Evolutionary conservation across 805 yeast species (phyloP).

Genomic region (Saccharomycopsis sp.): DNA sequence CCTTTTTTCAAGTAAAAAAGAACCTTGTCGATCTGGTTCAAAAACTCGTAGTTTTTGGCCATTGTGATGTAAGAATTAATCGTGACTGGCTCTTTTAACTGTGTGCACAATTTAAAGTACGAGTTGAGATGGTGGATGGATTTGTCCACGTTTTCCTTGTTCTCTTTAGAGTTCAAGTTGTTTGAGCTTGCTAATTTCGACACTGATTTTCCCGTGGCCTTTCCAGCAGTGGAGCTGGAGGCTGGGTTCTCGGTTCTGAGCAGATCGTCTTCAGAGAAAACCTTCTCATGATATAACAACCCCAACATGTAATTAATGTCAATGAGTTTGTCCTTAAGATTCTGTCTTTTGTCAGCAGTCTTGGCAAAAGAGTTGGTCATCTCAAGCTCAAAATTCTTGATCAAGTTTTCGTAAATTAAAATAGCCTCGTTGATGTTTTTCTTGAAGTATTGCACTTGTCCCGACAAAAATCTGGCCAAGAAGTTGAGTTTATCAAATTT

Average conservation of each 20-base stretch:
- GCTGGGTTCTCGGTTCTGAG: conserved; percentile 8
- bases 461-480: conserved; percentile 74
- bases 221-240: conserved; percentile 4
- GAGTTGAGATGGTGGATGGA: conserved; percentile 63
- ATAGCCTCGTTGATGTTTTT: conserved; percentile 77
- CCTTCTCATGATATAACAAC: conserved; percentile 54
- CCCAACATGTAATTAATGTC: conserved; percentile 79
- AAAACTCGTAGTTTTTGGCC: conserved; percentile 62
- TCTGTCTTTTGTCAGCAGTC: background rate
- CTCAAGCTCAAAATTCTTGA: conserved; percentile 31
- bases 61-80: conserved; percentile 62
- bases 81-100: conserved; percentile 48
- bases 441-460: conserved; percentile 74
- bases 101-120: conserved; percentile 57
- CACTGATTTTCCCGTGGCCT: conserved; percentile 20
- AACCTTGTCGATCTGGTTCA: conserved; percentile 56
- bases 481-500: conserved; percentile 57
- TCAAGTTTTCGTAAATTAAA: conserved; percentile 71
- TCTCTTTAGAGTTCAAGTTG: conserved; percentile 24
- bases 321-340: conserved; percentile 52
- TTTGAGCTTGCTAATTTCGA: conserved; percentile 14
- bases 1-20: conserved; percentile 57
- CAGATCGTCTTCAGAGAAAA: conserved; percentile 20
- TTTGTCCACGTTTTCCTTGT: conserved; percentile 33
- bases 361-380: background rate